Evolutionary conservation across 2,329 filamentous ascomycete species (phyloP).

Genomic region (Claviceps sp.): DNA sequence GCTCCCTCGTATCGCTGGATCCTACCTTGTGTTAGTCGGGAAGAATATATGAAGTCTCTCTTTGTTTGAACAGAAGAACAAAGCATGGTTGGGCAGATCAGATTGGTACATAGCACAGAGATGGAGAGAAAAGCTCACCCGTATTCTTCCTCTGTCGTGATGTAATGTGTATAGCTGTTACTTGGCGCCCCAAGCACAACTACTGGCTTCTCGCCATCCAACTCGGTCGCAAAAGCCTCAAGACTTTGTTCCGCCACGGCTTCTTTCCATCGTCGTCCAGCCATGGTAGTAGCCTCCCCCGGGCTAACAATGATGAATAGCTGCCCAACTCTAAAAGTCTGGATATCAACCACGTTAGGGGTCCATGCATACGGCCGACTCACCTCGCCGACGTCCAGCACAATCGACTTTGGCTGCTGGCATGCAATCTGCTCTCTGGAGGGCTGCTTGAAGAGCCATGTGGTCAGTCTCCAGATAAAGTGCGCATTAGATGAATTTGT

Average conservation of each 20-base stretch:
- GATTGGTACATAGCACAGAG: background rate
- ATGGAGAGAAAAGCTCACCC: constrained; percentile 9
- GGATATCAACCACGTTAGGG: constrained; percentile 80
- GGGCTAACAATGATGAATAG: constrained; percentile 75
- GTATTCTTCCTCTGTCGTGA: constrained; percentile 56
- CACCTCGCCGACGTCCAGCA: constrained; percentile 75
- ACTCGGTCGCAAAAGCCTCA: constrained; percentile 25
- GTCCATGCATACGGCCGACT: constrained; percentile 67
- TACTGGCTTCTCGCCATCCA: constrained; percentile 36
- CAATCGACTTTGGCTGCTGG: constrained; percentile 68
- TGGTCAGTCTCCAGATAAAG: constrained; percentile 65
- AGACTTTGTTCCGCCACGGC: constrained; percentile 44
- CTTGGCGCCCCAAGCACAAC: constrained; percentile 78
- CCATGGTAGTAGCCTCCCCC: constrained; percentile 84
- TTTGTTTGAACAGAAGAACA: background rate
- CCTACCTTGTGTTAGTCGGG: constrained; percentile 14
- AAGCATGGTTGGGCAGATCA: background rate
- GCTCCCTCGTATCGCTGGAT: constrained; percentile 86
- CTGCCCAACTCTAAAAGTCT: constrained; percentile 70
- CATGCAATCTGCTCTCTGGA: constrained; percentile 56
- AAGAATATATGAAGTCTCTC: background rate
- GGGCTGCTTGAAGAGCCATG: constrained; percentile 56
- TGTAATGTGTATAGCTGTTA: constrained; percentile 77
- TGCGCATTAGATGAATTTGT: constrained; percentile 55
- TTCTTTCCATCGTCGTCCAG: constrained; percentile 71